Base-by-base conservation (phyloP, 257 asterid species). In the Gentiana straminea region DNA sequence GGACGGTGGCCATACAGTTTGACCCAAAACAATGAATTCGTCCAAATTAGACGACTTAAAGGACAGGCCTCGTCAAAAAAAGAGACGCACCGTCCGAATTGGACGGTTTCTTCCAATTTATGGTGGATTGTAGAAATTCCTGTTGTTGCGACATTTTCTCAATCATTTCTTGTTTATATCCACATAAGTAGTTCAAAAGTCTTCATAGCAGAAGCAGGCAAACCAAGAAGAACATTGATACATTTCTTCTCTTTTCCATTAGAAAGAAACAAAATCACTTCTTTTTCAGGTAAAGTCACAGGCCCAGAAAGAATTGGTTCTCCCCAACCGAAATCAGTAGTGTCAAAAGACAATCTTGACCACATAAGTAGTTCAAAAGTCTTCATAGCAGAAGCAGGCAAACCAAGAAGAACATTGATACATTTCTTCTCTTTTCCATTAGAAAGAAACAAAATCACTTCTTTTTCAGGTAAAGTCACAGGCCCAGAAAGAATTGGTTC, bases 371-470 rank as follows among this genome's bases (percentile, higher is more conserved):
- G 59, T 53, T 90, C 94, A 59, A 86, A 90, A 13, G 68, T 79
- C 67, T 78, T 69, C 96, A 90, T 86, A 35, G 97, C 94, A 53
- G 88, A 57, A 33, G 86, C 77, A 13, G 94, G 96, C 94, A 86
- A 75, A 24, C 97, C 97, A 46, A 90, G 76, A 51, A 90, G 94
- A 65, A 90, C 94, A 64, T 84, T 86, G 1, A 90, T 73, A 55
- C 75, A 81, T 63, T 73, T 90, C 79, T 84, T 84, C 62, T 80
- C 85, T 5, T 68, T 82, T 0, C 94, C 96, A 75, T 84, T 86
- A 32, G 95, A 86, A 12, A 86, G 90, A 49, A 90, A 90, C 59
- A 86, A 62, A 38, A 79, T 77, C 24, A 86, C 95, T 61, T 90
- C 97, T 74, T 81, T 90, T 71, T 86, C 94, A 0, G 94, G 96